phyloP scores from a whole-genome alignment of 192 early-diverging fungal genomes.

The Coemansia brasiliensis region DNA sequence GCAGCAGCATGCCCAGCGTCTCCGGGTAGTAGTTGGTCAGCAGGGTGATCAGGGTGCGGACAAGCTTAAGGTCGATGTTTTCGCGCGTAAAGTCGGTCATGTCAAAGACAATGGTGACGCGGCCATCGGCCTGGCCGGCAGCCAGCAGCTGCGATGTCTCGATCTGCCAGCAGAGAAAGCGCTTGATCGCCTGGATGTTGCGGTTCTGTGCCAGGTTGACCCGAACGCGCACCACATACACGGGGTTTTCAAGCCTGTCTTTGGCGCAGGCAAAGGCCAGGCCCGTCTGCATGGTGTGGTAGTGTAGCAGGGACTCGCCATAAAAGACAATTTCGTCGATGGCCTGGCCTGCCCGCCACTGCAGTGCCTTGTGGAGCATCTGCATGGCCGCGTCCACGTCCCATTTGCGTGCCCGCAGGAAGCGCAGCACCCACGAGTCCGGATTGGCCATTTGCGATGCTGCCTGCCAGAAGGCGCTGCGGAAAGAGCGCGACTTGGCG shows the following conservation, averaged over 20 bases:
- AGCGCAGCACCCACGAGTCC: slow-evolving; percentile 72
- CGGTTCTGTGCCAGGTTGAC: slow-evolving; percentile 57
- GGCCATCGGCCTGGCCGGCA: slow-evolving; percentile 46
- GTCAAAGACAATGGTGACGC: slow-evolving; percentile 77
- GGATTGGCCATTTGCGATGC: slow-evolving; percentile 62
- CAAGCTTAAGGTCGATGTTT: slow-evolving; percentile 72
- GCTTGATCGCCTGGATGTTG: slow-evolving; percentile 58
- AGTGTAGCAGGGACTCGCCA: slow-evolving; percentile 61
- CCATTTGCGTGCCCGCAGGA: slow-evolving; percentile 87
- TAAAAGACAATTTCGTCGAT: slow-evolving; percentile 56
- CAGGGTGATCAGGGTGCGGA: slow-evolving; percentile 74
- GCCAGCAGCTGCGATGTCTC: slow-evolving; percentile 62
- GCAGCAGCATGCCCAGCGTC: slow-evolving; percentile 70
- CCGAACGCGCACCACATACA: slow-evolving; percentile 56
- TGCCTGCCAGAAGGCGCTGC: slow-evolving; percentile 62
- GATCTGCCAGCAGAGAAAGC: slow-evolving; percentile 63
- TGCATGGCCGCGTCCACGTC: slow-evolving; percentile 65
- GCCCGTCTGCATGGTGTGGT: slow-evolving; percentile 51
- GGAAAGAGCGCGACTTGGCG: slow-evolving; percentile 29
- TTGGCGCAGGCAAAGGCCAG: slow-evolving; percentile 57
- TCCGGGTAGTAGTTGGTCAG: slow-evolving; percentile 91
- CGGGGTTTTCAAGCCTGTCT: slow-evolving; percentile 57
- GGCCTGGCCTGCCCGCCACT: slow-evolving; percentile 69
- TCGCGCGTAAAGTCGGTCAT: slow-evolving; percentile 67
- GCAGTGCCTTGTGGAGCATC: slow-evolving; percentile 67